Base-by-base conservation (phyloP, 2,329 filamentous ascomycete species). In the Drechslerella dactyloides region DNA sequence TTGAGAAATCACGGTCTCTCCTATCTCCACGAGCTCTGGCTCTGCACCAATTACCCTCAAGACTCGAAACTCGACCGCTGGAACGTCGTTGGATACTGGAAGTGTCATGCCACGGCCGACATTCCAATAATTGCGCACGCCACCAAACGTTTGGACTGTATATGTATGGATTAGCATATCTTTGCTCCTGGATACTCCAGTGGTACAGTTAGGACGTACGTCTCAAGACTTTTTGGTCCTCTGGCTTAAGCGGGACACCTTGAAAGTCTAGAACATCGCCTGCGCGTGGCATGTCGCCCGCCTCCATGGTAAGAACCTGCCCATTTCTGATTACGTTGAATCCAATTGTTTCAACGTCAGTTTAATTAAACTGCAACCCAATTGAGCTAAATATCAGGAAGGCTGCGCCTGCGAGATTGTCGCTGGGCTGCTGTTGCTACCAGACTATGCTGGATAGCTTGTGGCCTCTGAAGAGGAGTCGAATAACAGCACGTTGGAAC, bases 241-340 rank as follows among this genome's bases (percentile, higher is more conserved):
- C 19, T 5, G 37, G 21, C n/a, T 53, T 69, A 0, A 52, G 52
- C 10, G 44, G 1, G 0, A 62, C 42, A 0, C 65, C 65, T 15
- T 62, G 52, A 19, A 69, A 69, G 15, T 59, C 53, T n/a, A 69
- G 30, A 2, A 69, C n/a, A 54, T 69, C 57, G 2, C 57, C 65
- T 19, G 44, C 53, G 17, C 40, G 24, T 1, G 37, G 52, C 10
- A n/a, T 35, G 10, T 42, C 46, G 6, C 13, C 37, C 21, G 33
- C 24, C 10, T 53, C 62, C n/a, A 69, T 33, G 1, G 65, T 21
- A 3, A 27, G 17, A 8, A 23, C 33, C 10, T 63, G 57, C 0
- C 65, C 65, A n/a, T 35, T 30, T 6, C 65, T 54, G n/a, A 63
- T 24, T 2, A 63, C 30, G 11, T 50, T 35, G 19, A 69, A 69